Evolutionary conservation across 2,329 filamentous ascomycete genomes (phyloP).

Genomic region (Colletotrichum sublineola): DNA sequence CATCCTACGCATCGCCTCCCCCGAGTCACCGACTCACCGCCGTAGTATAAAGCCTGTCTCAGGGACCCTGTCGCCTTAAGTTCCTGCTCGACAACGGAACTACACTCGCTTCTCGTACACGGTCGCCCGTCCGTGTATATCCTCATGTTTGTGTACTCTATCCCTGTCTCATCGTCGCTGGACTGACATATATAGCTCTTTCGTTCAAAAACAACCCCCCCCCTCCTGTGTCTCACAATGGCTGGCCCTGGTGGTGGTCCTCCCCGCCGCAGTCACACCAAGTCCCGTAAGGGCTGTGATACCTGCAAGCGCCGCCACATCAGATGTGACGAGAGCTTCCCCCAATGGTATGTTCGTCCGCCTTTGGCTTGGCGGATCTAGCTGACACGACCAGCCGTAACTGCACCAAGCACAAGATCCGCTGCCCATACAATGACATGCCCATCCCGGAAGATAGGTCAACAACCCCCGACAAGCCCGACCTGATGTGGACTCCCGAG

Average conservation of each 20-base stretch:
- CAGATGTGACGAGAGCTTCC: constrained; percentile 96
- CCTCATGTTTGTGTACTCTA: constrained; percentile 48
- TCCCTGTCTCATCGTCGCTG: background rate
- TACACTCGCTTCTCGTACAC: constrained; percentile 41
- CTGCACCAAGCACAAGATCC: constrained; percentile 98
- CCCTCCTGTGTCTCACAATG: constrained; percentile 68
- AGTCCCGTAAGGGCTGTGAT: constrained; percentile 98
- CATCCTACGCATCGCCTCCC: constrained; percentile 14
- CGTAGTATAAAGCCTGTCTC: constrained; percentile 33
- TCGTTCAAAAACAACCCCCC: constrained; percentile 46
- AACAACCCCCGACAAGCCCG: constrained; percentile 72
- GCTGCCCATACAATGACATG: constrained; percentile 97
- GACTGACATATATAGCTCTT: constrained; percentile 45
- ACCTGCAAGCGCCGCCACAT: constrained; percentile 98
- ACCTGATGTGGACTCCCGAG: constrained; percentile 87
- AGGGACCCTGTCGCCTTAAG: constrained; percentile 16
- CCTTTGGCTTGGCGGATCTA: background rate
- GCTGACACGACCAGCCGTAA: constrained; percentile 77
- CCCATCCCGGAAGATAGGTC: constrained; percentile 75
- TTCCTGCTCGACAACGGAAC: constrained; percentile 28
- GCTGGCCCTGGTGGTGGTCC: constrained; percentile 95
- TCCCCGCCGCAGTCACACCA: constrained; percentile 92
- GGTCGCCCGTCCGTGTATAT: constrained; percentile 47
- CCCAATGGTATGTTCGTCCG: constrained; percentile 81
- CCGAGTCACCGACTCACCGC: constrained; percentile 3